phyloP scores from a whole-genome alignment of 1,284 basidiomycete species.

The Pseudozyma sp. region DNA sequence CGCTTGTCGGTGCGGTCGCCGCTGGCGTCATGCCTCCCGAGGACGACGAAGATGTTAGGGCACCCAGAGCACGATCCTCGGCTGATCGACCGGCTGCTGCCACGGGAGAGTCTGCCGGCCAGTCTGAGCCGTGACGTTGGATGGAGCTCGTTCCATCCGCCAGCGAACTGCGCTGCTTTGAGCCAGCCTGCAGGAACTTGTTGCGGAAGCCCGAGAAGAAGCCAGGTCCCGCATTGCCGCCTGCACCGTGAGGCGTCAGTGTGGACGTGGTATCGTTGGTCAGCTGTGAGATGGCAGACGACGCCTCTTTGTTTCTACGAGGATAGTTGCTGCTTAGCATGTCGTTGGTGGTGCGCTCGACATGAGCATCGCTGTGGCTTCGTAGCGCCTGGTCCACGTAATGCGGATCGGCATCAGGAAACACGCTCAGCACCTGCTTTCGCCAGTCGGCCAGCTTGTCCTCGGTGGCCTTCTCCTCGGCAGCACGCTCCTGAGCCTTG shows the following conservation, averaged over 20 bases:
- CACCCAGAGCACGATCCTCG: constrained; percentile 32
- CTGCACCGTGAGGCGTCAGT: constrained; percentile 4
- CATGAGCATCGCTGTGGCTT: constrained; percentile 56
- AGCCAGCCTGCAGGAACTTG: constrained; percentile 33
- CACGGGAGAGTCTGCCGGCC: constrained; percentile 19
- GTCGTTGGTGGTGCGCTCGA: constrained; percentile 64
- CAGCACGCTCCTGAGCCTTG: constrained; percentile 58
- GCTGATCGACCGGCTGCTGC: constrained; percentile 38
- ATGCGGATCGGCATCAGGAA: constrained; percentile 66
- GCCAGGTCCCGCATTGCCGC: constrained; percentile 17
- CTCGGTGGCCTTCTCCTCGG: constrained; percentile 41
- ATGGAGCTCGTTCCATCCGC: constrained; percentile 62
- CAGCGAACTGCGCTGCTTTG: constrained; percentile 50
- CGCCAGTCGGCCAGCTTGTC: constrained; percentile 41
- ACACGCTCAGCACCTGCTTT: constrained; percentile 61
- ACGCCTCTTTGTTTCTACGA: constrained; percentile 35
- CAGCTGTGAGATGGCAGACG: constrained; percentile 15
- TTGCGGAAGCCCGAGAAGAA: constrained; percentile 55
- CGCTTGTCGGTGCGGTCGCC: constrained; percentile 43
- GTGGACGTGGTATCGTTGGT: constrained; percentile 14
- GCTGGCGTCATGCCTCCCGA: constrained; percentile 10
- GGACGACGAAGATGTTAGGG: constrained; percentile 4
- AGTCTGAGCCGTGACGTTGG: constrained; percentile 27
- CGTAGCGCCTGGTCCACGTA: constrained; percentile 61
- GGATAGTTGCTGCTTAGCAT: constrained; percentile 62